Base-by-base conservation (phyloP, 805 yeast genomes). In the Yarrowia osloensis region DNA sequence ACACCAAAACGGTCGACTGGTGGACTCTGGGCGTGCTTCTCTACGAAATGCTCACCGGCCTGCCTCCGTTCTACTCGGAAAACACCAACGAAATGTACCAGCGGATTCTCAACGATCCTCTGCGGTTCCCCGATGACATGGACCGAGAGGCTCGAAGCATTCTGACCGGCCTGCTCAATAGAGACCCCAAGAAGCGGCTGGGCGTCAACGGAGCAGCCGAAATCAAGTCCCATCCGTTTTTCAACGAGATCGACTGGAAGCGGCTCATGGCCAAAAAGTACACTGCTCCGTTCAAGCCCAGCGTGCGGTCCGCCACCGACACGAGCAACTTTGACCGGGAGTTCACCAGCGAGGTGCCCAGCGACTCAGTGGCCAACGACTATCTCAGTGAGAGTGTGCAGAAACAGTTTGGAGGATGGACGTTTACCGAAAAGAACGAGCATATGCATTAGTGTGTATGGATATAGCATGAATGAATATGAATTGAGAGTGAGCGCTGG, bases 361-460 rank as follows among this genome's bases (percentile, higher is more conserved):
- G 91, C 71, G 99, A 95, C 76, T 90, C 97, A 69, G 98, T 95
- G 13, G 97, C 93, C 19, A 96, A 93, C 76, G 96, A 91, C 74
- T 91, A 85, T 71, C 82, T 95, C 70, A 90, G 96, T 74, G 98
- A 92, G 72, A 86, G 93, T 73, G 97, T 95, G n/a, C 99, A 95
- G 78, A 87, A 89, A 75, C 98, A 95, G 79, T 95, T 95, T 81
- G 98, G 97, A 55, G 98, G 99, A 7, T 95, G 99, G 99, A 94
- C 98, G 2, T 94, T 93, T 77, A 75, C 79, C 24, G 78, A 75
- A 37, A 57, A 57, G 63, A 57, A 57, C 49, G 63, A 57, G 49
- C 62, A 54, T 54, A 54, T 54, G 62, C 62, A 54, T 37, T 39
- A 54, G 57, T 54, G 62, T 54, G 33, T 54, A 28, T 35, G 59